Conservation (phyloP, 805 yeast species). For the Schizosaccharomyces lindneri region DNA sequence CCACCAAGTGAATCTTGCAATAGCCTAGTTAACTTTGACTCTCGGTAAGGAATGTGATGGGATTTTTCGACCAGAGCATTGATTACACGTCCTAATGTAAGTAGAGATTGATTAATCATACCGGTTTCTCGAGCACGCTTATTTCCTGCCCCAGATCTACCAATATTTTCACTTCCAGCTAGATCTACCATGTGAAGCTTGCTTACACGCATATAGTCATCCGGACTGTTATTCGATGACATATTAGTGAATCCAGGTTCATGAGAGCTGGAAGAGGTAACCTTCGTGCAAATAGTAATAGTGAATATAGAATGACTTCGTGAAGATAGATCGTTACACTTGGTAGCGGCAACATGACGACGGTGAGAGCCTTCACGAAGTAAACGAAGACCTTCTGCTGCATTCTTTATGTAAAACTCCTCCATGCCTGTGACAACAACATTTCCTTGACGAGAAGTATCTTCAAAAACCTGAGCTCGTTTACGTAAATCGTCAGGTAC, state of each 20-base stretch:
- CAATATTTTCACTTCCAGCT: conserved; percentile 85
- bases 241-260: conserved; percentile 9
- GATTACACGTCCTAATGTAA: conserved; percentile 75
- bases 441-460: conserved; percentile 18
- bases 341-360: conserved; percentile 56
- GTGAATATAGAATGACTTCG: conserved; percentile 66
- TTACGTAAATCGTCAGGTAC: conserved; percentile 22
- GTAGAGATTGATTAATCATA: conserved; percentile 62
- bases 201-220: conserved; percentile 28
- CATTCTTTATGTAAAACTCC: conserved; percentile 24
- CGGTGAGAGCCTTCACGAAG: conserved; percentile 33
- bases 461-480: conserved; percentile 28
- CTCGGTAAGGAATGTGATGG: conserved; percentile 64
- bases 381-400: conserved; percentile 26
- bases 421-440: conserved; percentile 34
- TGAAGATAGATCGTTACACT: conserved; percentile 50
- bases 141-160: conserved; percentile 64
- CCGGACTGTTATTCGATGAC: conserved; percentile 7
- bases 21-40: conserved; percentile 54
- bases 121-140: conserved; percentile 87
- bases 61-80: conserved; percentile 39
- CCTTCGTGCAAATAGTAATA: conserved; percentile 30
- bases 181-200: conserved; percentile 72
- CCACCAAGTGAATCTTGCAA: conserved; percentile 77
- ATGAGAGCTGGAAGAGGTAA: conserved; percentile 18